phyloP scores from a whole-genome alignment of 2,329 filamentous ascomycete species.

The Colletotrichum sansevieriae region DNA sequence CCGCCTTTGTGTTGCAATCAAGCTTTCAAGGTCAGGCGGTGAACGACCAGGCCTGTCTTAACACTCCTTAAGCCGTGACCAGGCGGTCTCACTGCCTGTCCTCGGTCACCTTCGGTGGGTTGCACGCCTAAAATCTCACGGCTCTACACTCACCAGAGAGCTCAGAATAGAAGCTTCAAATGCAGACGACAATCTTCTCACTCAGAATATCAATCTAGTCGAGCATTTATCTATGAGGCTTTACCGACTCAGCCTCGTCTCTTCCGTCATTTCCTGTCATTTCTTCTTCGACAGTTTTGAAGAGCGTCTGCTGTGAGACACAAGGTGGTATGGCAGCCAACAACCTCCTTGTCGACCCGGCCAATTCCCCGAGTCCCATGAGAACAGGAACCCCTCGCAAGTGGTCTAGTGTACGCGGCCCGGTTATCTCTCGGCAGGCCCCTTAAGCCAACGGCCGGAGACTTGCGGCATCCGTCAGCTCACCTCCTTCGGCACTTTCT shows the following conservation, averaged over 20 bases:
- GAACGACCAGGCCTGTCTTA: background rate
- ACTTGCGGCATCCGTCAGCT: constrained; percentile 25
- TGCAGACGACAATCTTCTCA: constrained; percentile 8
- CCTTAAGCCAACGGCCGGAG: background rate
- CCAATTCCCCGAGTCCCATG: background rate
- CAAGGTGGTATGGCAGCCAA: background rate
- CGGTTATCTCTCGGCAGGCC: constrained; percentile 6
- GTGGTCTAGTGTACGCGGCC: constrained; percentile 4
- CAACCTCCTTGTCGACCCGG: background rate
- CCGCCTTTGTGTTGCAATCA: constrained; percentile 10
- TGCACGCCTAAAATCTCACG: constrained; percentile 33
- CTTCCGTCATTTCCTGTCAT: background rate
- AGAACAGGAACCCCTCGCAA: background rate
- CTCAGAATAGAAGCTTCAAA: constrained; percentile 25
- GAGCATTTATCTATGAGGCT: background rate
- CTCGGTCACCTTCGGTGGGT: constrained; percentile 4
- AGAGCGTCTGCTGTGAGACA: background rate
- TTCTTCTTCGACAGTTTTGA: background rate
- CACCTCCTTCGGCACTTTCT: constrained; percentile 25
- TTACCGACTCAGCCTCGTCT: background rate
- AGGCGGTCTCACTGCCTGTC: no score
- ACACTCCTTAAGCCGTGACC: no score
- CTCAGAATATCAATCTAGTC: background rate
- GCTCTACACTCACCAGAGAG: background rate
- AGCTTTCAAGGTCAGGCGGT: constrained; percentile 18